These are phyloP conservation scores for Saturnispora galanensis DNA, from an alignment of 805 yeast species.

Conservation along the genomic window DNA sequence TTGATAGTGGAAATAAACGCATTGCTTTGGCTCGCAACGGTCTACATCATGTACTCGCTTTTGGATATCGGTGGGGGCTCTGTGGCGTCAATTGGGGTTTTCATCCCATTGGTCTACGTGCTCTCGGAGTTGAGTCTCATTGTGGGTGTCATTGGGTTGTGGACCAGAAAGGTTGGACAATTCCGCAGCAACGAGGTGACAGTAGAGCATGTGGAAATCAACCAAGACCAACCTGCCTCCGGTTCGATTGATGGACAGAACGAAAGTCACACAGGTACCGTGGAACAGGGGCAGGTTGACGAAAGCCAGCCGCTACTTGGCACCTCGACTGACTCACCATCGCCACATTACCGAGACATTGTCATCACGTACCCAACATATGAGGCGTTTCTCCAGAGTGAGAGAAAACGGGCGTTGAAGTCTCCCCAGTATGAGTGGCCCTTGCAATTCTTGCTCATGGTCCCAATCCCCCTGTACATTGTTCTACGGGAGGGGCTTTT, in stretches of 20 bases:
- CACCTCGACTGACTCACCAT: too few species aligned
- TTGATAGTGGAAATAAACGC: constrained; percentile 45
- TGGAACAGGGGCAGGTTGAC: too few species aligned
- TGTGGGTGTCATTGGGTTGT: constrained; percentile 36
- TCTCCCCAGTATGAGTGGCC: constrained; percentile 73
- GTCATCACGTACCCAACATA: constrained; percentile 23
- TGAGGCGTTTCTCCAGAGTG: constrained; percentile 18
- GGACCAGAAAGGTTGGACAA: constrained; percentile 29
- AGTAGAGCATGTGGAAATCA: constrained; percentile 13
- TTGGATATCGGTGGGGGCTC: constrained; percentile 46
- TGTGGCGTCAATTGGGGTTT: constrained; percentile 21
- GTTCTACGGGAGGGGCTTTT: constrained; percentile 47
- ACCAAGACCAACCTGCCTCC: not conserved
- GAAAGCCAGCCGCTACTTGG: too few species aligned
- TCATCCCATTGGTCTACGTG: constrained; percentile 1
- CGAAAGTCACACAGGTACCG: too few species aligned
- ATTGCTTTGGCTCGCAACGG: constrained; percentile 46
- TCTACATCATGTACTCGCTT: constrained; percentile 35
- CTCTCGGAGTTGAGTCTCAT: constrained; percentile 14
- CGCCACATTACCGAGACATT: constrained; percentile 1
- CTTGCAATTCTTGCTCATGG: constrained; percentile 56
- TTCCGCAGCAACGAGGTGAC: constrained; percentile 15
- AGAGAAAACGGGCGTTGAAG: constrained; percentile 26
- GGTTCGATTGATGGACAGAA: too few species aligned
- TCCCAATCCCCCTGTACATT: constrained; percentile 52